Percentiles rank a stretch among this genome's conserved stretches.
Evolutionary conservation across 2,329 filamentous ascomycete species (phyloP).

Genomic region (Trichoderma polysporum): DNA sequence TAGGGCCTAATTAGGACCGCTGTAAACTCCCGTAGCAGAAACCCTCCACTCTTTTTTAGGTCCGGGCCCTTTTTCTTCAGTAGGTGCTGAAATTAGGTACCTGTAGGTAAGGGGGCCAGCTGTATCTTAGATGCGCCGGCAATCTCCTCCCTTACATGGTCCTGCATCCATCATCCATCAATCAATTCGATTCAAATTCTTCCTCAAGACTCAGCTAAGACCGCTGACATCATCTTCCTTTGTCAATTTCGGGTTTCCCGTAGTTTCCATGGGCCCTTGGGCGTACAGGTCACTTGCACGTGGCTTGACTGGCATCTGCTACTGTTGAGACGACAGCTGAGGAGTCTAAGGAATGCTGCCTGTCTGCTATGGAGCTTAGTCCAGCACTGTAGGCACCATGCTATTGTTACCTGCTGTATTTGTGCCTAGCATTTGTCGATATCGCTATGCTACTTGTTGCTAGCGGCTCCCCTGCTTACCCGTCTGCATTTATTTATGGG

Average conservation of each 20-base stretch:
- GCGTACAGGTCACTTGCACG: not conserved
- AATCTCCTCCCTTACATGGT: not conserved
- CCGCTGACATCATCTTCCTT: not conserved
- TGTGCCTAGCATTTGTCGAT: not conserved
- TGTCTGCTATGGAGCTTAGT: too few relatives aligned
- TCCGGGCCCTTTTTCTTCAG: not conserved
- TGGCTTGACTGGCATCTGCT: not conserved
- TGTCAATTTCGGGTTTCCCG: not conserved
- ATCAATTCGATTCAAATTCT: not conserved
- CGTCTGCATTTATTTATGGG: conserved; percentile 8
- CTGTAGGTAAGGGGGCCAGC: not conserved
- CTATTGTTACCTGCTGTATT: conserved; percentile 2
- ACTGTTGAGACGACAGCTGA: not conserved
- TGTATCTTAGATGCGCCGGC: not conserved
- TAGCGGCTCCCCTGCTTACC: conserved; percentile 6
- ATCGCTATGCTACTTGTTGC: not conserved
- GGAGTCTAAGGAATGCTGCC: not conserved
- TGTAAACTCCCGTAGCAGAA: not conserved
- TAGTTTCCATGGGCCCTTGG: not conserved
- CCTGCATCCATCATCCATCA: not conserved
- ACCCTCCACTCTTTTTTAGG: not conserved
- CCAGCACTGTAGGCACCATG: too few relatives aligned
- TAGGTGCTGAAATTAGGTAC: not conserved
- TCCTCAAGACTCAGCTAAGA: not conserved
- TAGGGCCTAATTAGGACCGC: not conserved